Conservation (phyloP, 805 yeast genomes). For the Kluyveromyces dobzhanskii region DNA sequence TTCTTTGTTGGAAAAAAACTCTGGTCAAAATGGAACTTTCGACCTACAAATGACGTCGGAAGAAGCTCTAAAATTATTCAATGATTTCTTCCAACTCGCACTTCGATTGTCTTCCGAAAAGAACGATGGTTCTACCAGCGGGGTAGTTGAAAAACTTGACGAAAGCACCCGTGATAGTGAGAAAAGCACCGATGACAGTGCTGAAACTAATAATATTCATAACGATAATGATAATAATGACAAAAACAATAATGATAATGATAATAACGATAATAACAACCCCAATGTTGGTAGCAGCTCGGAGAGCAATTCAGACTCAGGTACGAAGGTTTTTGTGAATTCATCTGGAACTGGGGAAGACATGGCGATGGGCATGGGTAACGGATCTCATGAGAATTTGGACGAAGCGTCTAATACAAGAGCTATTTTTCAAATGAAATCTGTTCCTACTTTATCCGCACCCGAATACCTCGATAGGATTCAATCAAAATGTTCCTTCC, state of each 20-base stretch:
- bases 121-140: background rate
- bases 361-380: background rate
- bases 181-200: background rate
- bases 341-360: background rate
- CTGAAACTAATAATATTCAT: background rate
- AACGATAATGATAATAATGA: constrained; percentile 1
- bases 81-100: constrained; percentile 13
- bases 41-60: constrained; percentile 2
- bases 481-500: constrained; percentile 24
- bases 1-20: background rate
- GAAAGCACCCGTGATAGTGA: background rate
- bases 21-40: background rate
- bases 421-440: constrained; percentile 22
- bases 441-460: constrained; percentile 20
- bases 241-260: too few species aligned
- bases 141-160: background rate
- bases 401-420: background rate
- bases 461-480: constrained; percentile 20
- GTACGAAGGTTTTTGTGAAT: background rate
- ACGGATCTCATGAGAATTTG: background rate
- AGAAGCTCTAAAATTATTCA: constrained; percentile 12
- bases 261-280: background rate
- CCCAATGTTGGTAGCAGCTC: background rate
- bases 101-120: constrained; percentile 8
- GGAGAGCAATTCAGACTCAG: background rate